Conservation (phyloP, 345 rosid genomes). For the Eucalyptus marginata region DNA sequence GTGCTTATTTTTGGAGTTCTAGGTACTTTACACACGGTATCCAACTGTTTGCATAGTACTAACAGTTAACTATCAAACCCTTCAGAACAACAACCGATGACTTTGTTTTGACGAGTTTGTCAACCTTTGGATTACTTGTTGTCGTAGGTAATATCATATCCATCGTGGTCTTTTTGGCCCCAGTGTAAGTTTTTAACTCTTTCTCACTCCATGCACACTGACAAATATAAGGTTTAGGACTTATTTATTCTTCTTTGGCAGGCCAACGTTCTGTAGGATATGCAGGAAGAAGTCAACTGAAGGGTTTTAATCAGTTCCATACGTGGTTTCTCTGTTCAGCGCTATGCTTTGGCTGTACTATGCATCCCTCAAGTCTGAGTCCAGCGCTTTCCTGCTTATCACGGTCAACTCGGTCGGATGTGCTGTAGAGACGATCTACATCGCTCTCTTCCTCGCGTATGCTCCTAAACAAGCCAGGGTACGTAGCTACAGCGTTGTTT, state of each 20-base stretch:
- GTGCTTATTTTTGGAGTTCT: slow-evolving; percentile 16
- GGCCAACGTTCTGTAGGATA: slow-evolving; percentile 48
- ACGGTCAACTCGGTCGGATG: slow-evolving; percentile 79
- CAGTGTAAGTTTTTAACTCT: slow-evolving; percentile 32
- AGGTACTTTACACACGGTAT: background rate
- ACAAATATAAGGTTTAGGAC: background rate
- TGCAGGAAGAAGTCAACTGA: slow-evolving; percentile 47
- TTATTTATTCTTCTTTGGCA: background rate
- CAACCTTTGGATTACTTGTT: background rate
- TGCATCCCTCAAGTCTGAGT: slow-evolving; percentile 23
- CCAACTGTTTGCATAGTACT: no score
- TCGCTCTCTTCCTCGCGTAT: slow-evolving; percentile 38
- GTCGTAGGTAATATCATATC: slow-evolving; percentile 48
- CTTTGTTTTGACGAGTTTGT: background rate
- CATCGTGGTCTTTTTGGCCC: slow-evolving; percentile 43
- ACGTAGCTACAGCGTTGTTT: background rate
- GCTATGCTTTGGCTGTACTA: slow-evolving; percentile 56
- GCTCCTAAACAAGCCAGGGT: slow-evolving; percentile 56
- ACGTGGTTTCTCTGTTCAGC: slow-evolving; percentile 40
- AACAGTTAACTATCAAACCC: no score
- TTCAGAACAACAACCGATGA: background rate
- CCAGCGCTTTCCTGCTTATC: slow-evolving; percentile 49
- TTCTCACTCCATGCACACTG: background rate
- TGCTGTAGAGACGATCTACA: slow-evolving; percentile 55
- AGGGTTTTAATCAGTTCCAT: slow-evolving; percentile 54